phyloP scores from a whole-genome alignment of 139 green algal genomes.

The Chlorella sp. region DNA sequence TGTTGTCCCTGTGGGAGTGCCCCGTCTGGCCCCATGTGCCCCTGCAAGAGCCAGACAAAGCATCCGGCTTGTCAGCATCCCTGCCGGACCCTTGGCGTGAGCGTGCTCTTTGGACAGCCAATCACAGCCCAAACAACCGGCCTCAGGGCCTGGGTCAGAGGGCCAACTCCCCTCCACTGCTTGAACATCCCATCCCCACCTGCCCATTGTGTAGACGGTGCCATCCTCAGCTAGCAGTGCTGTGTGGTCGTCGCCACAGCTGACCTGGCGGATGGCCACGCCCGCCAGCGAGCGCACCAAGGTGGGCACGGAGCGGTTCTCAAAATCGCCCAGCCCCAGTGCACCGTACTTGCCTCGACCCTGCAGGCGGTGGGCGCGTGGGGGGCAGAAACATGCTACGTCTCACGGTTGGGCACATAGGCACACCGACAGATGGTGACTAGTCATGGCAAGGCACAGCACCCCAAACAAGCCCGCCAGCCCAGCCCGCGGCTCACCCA shows the following conservation, averaged over 20 bases:
- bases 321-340: constrained; percentile 72
- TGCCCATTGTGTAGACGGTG: constrained; percentile 65
- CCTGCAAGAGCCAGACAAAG: constrained; percentile 8
- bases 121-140: too few species aligned
- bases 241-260: constrained; percentile 76
- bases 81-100: too few species aligned
- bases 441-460: too few species aligned
- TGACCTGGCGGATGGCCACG: constrained; percentile 15
- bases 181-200: not conserved
- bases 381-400: too few species aligned
- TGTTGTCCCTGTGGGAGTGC: constrained; percentile 58
- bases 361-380: not conserved
- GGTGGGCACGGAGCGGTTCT: constrained; percentile 45
- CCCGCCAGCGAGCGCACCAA: constrained; percentile 53
- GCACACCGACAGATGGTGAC: too few species aligned
- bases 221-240: constrained; percentile 54
- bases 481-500: constrained; percentile 51
- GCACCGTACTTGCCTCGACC: constrained; percentile 18
- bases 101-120: too few species aligned
- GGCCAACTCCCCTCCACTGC: not conserved
- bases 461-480: too few species aligned
- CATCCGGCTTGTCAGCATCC: too few species aligned
- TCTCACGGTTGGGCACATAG: too few species aligned
- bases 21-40: constrained; percentile 77
- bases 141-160: too few species aligned